Conservation (phyloP, 768 basidiomycete species). For the Collybia nuda region DNA sequence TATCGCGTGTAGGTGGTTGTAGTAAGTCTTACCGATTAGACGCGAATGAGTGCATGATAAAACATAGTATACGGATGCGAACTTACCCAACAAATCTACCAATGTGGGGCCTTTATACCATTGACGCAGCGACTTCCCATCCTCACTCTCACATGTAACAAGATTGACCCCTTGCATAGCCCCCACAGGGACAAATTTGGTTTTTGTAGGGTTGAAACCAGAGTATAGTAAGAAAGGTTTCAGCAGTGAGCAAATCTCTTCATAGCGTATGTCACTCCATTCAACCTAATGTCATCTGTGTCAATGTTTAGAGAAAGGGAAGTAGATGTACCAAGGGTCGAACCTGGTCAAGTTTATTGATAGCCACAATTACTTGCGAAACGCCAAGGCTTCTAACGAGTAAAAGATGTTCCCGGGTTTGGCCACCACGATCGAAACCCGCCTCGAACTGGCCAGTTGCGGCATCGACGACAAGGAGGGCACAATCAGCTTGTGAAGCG, state of each 20-base stretch:
- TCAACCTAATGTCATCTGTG: slow-evolving; percentile 58
- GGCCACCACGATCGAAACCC: slow-evolving; percentile 91
- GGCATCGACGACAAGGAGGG: slow-evolving; percentile 90
- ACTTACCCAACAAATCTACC: slow-evolving; percentile 75
- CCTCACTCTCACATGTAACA: slow-evolving; percentile 45
- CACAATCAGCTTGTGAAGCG: slow-evolving; percentile 94
- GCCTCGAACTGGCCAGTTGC: slow-evolving; percentile 92
- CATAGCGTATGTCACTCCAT: slow-evolving; percentile 83
- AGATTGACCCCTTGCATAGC: slow-evolving; percentile 92
- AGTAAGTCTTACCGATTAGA: slow-evolving; percentile 55
- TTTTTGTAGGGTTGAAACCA: slow-evolving; percentile 80
- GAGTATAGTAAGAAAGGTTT: slow-evolving; percentile 84
- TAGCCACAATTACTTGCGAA: slow-evolving; percentile 83
- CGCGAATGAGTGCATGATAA: too few species aligned
- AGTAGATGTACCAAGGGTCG: slow-evolving; percentile 13
- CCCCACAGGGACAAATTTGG: slow-evolving; percentile 83
- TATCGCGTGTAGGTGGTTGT: slow-evolving; percentile 78
- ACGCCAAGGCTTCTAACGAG: slow-evolving; percentile 93
- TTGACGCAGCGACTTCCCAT: slow-evolving; percentile 42
- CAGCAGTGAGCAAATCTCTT: slow-evolving; percentile 75
- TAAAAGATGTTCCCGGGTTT: slow-evolving; percentile 92
- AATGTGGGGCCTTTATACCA: slow-evolving; percentile 92
- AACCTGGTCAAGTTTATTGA: slow-evolving; percentile 95
- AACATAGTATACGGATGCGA: too few species aligned
- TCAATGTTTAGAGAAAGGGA: not conserved